Evolutionary conservation across 371 early-diverging fungal species (phyloP), one percentile per base, ranked within the genome.

Genomic region (Catenaria anguillulae): DNA sequence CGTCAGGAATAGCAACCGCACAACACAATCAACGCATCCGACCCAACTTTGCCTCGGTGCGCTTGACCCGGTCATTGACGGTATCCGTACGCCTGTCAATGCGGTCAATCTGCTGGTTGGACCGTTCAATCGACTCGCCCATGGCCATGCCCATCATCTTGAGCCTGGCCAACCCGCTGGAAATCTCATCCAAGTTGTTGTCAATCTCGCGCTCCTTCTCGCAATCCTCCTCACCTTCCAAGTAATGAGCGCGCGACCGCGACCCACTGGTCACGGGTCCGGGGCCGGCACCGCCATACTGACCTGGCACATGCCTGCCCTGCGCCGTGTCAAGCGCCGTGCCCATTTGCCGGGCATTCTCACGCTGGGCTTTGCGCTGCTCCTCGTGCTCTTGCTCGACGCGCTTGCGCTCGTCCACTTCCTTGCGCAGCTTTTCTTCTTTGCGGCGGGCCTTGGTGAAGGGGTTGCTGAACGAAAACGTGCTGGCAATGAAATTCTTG

Each of bases 181-280:
- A 65, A 12, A 77, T 65, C 64, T 69, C 66, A 63, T 72, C 68
- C 56, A 77, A 58, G 65, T 77, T 77, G 19, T 17, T 24, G 64
- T 77, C 77, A 34, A 77, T 73, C 59, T 77, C 77, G 62, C 68
- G 68, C 64, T 77, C 77, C 45, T 64, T 58, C 0, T 65, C 50
- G 33, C 24, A 5, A 5, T n/a, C 43, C 26, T 35, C 61, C 36
- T 50, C 42, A 6, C 40, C 62, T 0, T 13, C 19, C 40, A 62
- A 3, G 31, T 34, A 33, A 8, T 63, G 5, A 60, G 56, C 17
- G 52, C 55, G 61, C 56, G 63, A 29, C n/a, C 35, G 33, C 29
- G 59, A 15, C 36, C 33, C 24, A 24, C 33, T 31, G 29, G 36
- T 12, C 0, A 12, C 40, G 23, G 17, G 17, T 3, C 2, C 21